These are phyloP conservation scores for Talaromyces amestolkiae DNA, from an alignment of 2,329 filamentous ascomycete species.

Conservation along the genomic window DNA sequence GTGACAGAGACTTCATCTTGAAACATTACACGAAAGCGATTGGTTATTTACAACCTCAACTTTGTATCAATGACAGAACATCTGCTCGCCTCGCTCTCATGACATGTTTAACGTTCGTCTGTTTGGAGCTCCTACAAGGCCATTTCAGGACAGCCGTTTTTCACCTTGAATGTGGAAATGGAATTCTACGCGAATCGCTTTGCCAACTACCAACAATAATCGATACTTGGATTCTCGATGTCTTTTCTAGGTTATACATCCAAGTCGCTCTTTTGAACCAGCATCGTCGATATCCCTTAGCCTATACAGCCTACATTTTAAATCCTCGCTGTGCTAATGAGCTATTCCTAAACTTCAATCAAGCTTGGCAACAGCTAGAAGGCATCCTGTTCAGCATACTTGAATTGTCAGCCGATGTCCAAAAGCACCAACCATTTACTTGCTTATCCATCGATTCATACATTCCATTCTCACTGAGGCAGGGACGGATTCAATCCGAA, in stretches of 20 bases:
- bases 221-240: not conserved
- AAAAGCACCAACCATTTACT: not conserved
- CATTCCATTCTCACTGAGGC: not conserved
- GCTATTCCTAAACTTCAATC: not conserved
- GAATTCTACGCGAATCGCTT: not conserved
- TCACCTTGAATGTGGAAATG: not conserved
- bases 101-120: not conserved
- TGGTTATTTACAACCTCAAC: not conserved
- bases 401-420: not conserved
- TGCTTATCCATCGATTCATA: not conserved
- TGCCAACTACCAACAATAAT: not conserved
- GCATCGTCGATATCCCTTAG: not conserved
- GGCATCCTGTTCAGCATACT: not conserved
- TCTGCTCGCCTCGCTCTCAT: not conserved
- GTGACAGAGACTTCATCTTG: not conserved
- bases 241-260: not conserved
- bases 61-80: not conserved
- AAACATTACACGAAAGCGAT: conserved; percentile 5
- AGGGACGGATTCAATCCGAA: not conserved
- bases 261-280: not conserved
- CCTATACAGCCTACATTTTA: not conserved
- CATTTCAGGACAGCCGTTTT: conserved; percentile 1
- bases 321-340: not conserved
- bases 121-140: not conserved
- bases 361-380: conserved; percentile 1